Evolutionary conservation across 441 rosid species (phyloP), one percentile per base, ranked within the genome.

Genomic region (Adansonia gregorii): DNA sequence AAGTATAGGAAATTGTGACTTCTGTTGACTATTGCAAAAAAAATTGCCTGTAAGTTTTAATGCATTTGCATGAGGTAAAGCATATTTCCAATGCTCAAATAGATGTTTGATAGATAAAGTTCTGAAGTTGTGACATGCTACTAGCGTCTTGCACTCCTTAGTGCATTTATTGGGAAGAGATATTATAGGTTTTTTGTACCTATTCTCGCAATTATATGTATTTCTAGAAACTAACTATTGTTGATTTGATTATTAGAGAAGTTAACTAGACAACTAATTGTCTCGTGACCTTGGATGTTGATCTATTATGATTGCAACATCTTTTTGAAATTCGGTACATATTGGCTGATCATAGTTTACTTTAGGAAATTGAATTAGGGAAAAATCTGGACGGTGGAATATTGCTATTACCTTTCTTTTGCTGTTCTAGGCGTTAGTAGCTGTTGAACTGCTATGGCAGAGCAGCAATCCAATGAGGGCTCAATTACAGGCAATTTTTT

Each of bases 381-480:
- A 39, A 73, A 56, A 58, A 8, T 31, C 7, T 27, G 19, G n/a
- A 55, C 17, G 48, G 68, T 35, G 39, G 70, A 48, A 70, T 46
- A 17, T 46, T 9, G 31, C n/a, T 22, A 15, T 15, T 7, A 27
- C 65, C 35, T 35, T 35, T 52, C 55, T 60, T 70, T 70, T 65
- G 24, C 27, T 69, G 65, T 45, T 39, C 39, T 17, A 67, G 77
- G 73, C 67, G 78, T 72, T 73, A n/a, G 63, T 72, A 74, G 83
- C 77, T 76, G 22, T 76, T 77, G 81, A 82, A 68, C 58, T 66
- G 69, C 76, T 76, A 96, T 96, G 99, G 98, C 86, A n/a, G 91
- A 88, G 75, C 89, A 86, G 76, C 60, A 80, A 59, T 66, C 79
- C 20, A 79, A 81, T 76, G 93, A 87, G 79, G 87, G 91, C 82